Conservation (phyloP, 2,329 filamentous ascomycete genomes). For the Neocatenulostroma microsporum region DNA sequence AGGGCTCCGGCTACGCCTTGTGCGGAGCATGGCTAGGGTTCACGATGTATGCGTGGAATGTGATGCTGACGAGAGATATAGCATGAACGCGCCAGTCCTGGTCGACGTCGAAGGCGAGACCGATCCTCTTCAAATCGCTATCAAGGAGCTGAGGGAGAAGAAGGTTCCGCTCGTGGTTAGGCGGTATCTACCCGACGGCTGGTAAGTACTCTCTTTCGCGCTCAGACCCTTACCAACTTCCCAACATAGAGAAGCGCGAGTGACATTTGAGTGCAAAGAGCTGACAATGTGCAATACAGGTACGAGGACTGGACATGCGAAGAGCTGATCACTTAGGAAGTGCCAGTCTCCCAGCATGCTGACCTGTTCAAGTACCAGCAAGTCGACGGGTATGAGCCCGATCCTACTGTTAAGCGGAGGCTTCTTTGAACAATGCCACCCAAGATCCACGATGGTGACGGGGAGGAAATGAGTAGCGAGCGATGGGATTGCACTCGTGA, state of each 20-base stretch:
- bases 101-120: slow-evolving; percentile 97
- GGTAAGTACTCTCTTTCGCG: slow-evolving; percentile 51
- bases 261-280: too few species aligned
- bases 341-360: not conserved
- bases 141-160: slow-evolving; percentile 96
- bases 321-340: slow-evolving; percentile 57
- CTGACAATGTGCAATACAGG: slow-evolving; percentile 44
- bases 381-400: too few species aligned
- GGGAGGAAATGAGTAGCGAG: too few species aligned
- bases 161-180: slow-evolving; percentile 95
- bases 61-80: slow-evolving; percentile 31
- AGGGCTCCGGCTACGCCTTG: too few species aligned
- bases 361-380: too few species aligned
- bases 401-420: too few species aligned
- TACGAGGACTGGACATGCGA: slow-evolving; percentile 99
- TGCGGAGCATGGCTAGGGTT: too few species aligned
- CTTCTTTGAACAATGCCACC: too few species aligned
- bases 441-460: too few species aligned
- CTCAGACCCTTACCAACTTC: not conserved
- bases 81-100: slow-evolving; percentile 94
- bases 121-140: slow-evolving; percentile 91
- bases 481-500: too few species aligned
- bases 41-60: too few species aligned
- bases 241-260: too few species aligned
- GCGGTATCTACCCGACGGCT: slow-evolving; percentile 93